Evolutionary conservation across 164 flowering plant species (phyloP).

Genomic region (Stephania cephalantha): DNA sequence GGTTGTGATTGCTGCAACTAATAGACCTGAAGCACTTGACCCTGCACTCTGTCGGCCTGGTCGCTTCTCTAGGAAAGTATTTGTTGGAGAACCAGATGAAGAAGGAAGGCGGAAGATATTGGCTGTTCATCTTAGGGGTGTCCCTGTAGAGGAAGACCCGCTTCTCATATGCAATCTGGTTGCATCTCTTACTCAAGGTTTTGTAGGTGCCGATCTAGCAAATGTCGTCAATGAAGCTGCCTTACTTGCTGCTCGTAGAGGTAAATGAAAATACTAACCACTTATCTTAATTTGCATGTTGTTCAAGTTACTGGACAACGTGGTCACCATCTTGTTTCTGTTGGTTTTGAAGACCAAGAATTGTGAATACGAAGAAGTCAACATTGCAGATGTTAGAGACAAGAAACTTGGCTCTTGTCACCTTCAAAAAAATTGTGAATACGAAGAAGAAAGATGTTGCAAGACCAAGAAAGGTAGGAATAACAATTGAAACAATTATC

Average conservation of each 20-base stretch:
- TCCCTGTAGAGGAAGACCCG: slow-evolving; percentile 82
- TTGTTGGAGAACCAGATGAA: slow-evolving; percentile 91
- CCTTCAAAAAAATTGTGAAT: too few relatives aligned
- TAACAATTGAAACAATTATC: too few relatives aligned
- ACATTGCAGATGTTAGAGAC: too few relatives aligned
- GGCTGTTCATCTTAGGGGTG: slow-evolving; percentile 81
- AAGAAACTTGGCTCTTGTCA: too few relatives aligned
- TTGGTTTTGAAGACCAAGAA: too few relatives aligned
- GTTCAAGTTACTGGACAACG: not conserved
- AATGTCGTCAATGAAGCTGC: slow-evolving; percentile 94
- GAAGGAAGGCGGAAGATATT: slow-evolving; percentile 80
- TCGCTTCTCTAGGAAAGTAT: slow-evolving; percentile 91
- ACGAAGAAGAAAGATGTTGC: too few relatives aligned
- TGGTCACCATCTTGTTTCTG: not conserved
- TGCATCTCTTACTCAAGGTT: slow-evolving; percentile 84
- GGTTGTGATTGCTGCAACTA: slow-evolving; percentile 90
- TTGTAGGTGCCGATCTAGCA: slow-evolving; percentile 99
- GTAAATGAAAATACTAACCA: slow-evolving; percentile 27
- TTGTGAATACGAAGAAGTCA: too few relatives aligned
- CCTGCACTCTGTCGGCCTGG: slow-evolving; percentile 97
- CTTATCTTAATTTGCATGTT: slow-evolving; percentile 4
- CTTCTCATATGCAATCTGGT: slow-evolving; percentile 63
- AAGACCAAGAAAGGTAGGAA: too few relatives aligned
- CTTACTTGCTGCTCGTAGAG: slow-evolving; percentile 95
- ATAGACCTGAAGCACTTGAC: slow-evolving; percentile 93